These are phyloP conservation scores for Akanthomyces muscarius DNA, from an alignment of 2,329 filamentous ascomycete genomes.

Conservation along the genomic window DNA sequence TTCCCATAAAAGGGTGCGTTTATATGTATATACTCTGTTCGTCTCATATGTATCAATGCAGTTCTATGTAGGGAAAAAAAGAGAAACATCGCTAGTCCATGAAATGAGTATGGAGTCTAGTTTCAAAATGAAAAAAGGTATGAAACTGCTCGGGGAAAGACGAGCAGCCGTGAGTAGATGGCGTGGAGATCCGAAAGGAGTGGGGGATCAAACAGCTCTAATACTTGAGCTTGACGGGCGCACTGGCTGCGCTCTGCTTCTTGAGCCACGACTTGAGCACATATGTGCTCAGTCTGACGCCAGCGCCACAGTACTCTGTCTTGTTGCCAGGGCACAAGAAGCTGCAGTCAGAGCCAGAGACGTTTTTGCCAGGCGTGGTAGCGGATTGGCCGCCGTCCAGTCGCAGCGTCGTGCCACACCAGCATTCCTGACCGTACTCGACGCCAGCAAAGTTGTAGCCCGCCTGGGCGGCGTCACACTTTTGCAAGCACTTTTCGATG, in stretches of 20 bases:
- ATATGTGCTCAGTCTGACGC: constrained; percentile 32
- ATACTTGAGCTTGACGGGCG: constrained; percentile 8
- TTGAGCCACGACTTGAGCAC: constrained; percentile 18
- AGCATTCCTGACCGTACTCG: constrained; percentile 37
- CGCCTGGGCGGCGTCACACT: constrained; percentile 23
- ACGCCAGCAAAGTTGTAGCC: constrained; percentile 34
- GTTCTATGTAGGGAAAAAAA: background rate
- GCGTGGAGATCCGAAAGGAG: background rate
- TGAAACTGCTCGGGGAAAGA: background rate
- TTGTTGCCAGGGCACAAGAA: constrained; percentile 33
- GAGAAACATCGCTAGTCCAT: background rate
- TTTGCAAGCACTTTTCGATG: constrained; percentile 30
- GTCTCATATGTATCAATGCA: constrained; percentile 9
- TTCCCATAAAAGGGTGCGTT: background rate
- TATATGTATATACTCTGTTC: background rate
- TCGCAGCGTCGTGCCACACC: constrained; percentile 33
- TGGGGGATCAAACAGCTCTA: background rate
- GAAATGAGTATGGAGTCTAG: background rate
- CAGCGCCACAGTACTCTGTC: constrained; percentile 30
- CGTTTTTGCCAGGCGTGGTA: constrained; percentile 27
- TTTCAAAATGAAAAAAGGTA: background rate
- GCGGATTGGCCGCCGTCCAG: constrained; percentile 24
- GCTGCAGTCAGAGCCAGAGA: constrained; percentile 30
- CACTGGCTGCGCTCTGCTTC: background rate
- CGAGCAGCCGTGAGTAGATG: background rate